Evolutionary conservation across 1,139 yeast species (phyloP).

Genomic region (Blastobotrys malaysiensis): DNA sequence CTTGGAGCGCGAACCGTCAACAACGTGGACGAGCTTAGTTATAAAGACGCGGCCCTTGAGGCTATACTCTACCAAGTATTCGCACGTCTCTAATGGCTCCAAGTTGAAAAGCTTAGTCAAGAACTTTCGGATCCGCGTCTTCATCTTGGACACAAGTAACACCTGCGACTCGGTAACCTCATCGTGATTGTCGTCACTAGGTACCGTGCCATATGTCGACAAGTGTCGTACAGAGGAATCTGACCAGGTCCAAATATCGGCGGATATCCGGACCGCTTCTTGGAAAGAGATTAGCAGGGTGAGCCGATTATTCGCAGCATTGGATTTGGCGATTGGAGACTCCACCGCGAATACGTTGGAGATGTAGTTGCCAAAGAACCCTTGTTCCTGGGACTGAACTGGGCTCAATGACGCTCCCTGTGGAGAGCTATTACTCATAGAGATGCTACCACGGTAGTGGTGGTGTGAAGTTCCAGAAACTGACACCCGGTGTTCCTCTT

Average conservation of each 20-base stretch:
- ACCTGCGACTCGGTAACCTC: conserved; percentile 40
- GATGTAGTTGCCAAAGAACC: conserved; percentile 66
- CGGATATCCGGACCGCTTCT: conserved; percentile 51
- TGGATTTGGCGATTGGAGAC: conserved; percentile 52
- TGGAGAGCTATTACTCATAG: neutral
- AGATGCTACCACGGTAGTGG: neutral
- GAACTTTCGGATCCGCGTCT: conserved; percentile 63
- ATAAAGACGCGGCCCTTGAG: conserved; percentile 23
- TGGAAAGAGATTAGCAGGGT: conserved; percentile 60
- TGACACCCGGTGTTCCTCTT: conserved; percentile 24
- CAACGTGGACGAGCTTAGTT: conserved; percentile 59
- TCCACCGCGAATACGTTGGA: conserved; percentile 87
- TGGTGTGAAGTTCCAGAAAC: neutral
- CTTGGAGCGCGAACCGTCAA: conserved; percentile 83
- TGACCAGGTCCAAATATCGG: conserved; percentile 70
- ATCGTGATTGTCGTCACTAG: conserved; percentile 8
- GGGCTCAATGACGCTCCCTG: neutral
- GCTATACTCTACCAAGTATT: conserved; percentile 46
- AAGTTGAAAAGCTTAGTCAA: conserved; percentile 62
- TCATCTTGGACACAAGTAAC: conserved; percentile 61
- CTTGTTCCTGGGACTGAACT: conserved; percentile 5
- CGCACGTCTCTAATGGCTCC: conserved; percentile 72
- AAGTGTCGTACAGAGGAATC: conserved; percentile 38
- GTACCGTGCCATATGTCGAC: neutral
- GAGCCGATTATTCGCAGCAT: conserved; percentile 46